Evolutionary conservation across 371 early-diverging fungal genomes (phyloP).

Genomic region (Syncephalis fuscata): DNA sequence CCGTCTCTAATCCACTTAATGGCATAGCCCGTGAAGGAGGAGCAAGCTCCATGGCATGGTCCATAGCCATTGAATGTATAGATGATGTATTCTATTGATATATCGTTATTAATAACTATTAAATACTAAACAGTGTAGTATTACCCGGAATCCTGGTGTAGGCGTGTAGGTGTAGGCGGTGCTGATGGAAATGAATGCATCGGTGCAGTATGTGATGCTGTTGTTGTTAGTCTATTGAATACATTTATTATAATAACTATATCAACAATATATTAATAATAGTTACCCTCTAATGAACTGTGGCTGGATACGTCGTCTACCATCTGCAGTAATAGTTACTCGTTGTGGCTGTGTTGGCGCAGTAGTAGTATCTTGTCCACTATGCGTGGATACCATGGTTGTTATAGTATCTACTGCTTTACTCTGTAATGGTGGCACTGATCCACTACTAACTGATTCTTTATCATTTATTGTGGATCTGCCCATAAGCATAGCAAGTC

Average conservation of each 20-base stretch:
- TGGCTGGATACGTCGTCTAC: constrained; percentile 66
- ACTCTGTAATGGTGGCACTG: constrained; percentile 2
- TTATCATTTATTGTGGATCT: constrained; percentile 2
- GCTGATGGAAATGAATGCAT: neutral
- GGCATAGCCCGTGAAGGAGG: too few species aligned
- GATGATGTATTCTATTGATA: neutral
- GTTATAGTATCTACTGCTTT: neutral
- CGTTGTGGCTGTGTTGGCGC: constrained; percentile 21
- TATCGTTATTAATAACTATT: neutral
- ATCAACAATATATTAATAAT: neutral
- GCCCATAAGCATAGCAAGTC: constrained; percentile 27
- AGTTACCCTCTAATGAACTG: constrained; percentile 8
- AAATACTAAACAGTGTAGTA: neutral
- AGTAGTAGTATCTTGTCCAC: neutral
- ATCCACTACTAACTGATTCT: neutral
- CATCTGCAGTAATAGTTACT: constrained; percentile 51
- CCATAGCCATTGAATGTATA: too few species aligned
- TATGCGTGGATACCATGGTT: neutral
- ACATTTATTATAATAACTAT: neutral
- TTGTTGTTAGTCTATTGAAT: neutral
- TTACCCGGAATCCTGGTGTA: neutral
- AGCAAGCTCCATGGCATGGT: too few species aligned
- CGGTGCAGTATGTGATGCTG: too few species aligned
- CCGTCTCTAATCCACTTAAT: too few species aligned
- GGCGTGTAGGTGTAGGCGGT: neutral